Base-by-base conservation (phyloP, 352 stramenopile species). In the Pythium oligandrum region DNA sequence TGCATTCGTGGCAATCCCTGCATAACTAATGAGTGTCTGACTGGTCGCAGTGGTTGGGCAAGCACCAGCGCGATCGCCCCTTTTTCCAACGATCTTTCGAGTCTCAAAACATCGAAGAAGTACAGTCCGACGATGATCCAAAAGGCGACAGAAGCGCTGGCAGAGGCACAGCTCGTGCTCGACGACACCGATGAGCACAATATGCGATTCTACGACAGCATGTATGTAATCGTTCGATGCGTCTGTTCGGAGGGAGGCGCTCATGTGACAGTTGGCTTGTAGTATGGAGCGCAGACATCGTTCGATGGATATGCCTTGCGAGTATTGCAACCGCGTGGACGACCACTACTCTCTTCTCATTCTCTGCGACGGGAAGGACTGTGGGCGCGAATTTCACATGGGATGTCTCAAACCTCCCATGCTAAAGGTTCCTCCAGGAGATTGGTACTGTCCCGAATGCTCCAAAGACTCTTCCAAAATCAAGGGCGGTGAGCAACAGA, bases 301-400 rank as follows among this genome's bases (percentile, higher is more conserved):
- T 10, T 60, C 54, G 3, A 66, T 86, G n/a, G 84, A 94, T 59
- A 63, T 92, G 61, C 79, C 84, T n/a, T 94, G 84, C 40, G 79
- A 89, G 51, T 68, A 78, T 26, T 94, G 84, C 59, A 91, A 88
- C 42, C 78, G 81, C 55, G 80, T 91, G 42, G 78, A 87, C 33
- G 77, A 90, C 36, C 76, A 92, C 58, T 89, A 83, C 43, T 93
- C 82, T 45, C 71, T 88, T 53, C 59, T 91, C 4, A 90, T 94
- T 54, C 63, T 94, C n/a, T 95, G 84, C 46, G 84, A 95, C 38
- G 82, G 82, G 17, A 72, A 86, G 35, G 70, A 83, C 45, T 95
- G 84, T 62, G 87, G 88, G 53, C 76, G 78, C 1, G 82, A 93
- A 61, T 95, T 88, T 60, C 84, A 95, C 60, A 93, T 92, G 80